phyloP scores from a whole-genome alignment of 495 filamentous ascomycete genomes.

The Neurospora terricola region DNA sequence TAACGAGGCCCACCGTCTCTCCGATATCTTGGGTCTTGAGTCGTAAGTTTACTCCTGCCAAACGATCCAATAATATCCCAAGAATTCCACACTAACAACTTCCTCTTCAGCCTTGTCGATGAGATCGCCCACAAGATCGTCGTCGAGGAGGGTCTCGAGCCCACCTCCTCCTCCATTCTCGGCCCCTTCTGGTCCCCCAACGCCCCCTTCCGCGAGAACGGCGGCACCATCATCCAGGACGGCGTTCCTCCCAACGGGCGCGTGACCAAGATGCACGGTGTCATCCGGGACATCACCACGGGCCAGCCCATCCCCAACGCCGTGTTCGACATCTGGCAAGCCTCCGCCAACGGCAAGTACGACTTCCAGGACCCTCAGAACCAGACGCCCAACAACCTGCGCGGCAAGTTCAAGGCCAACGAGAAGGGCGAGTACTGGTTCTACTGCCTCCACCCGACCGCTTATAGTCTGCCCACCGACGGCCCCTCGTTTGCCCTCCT shows the following conservation, averaged over 20 bases:
- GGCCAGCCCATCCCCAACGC: conserved; percentile 58
- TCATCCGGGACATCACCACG: conserved; percentile 61
- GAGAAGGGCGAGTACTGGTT: conserved; percentile 65
- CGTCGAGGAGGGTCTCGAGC: conserved; percentile 55
- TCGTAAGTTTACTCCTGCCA: conserved; percentile 42
- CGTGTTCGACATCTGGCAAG: conserved; percentile 81
- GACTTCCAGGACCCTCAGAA: conserved; percentile 77
- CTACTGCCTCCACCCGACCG: conserved; percentile 76
- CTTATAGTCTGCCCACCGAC: conserved; percentile 70
- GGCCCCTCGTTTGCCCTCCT: conserved; percentile 62
- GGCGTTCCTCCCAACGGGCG: conserved; percentile 48
- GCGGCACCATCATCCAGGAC: conserved; percentile 62
- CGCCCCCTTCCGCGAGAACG: conserved; percentile 64
- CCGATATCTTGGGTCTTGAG: conserved; percentile 73
- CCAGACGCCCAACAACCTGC: conserved; percentile 71
- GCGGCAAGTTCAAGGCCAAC: conserved; percentile 74
- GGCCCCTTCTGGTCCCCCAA: conserved; percentile 84
- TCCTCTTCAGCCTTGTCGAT: conserved; percentile 54
- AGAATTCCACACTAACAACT: neutral
- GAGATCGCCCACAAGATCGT: conserved; percentile 77
- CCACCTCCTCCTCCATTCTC: conserved; percentile 75
- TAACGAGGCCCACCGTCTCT: conserved; percentile 65
- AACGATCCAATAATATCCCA: neutral
- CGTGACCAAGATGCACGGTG: conserved; percentile 66
- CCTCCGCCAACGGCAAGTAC: conserved; percentile 75